Evolutionary conservation across 2,329 filamentous ascomycete species (phyloP), one percentile per base, ranked within the genome.

Genomic region (Akanthomyces lecanii): DNA sequence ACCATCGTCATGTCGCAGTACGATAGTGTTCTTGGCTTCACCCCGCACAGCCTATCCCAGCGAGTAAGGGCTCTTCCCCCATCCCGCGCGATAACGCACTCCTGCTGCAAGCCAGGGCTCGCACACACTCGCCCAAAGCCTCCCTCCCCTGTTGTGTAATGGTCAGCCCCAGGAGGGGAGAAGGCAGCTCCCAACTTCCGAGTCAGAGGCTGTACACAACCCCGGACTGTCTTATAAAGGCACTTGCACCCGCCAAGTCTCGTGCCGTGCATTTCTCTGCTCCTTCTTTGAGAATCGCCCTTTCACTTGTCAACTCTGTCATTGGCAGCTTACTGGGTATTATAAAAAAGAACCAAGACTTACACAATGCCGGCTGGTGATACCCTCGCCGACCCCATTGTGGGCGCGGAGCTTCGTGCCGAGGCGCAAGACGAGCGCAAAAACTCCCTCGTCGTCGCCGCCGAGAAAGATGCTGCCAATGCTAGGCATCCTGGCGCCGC

Each of bases 341-440:
- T 36, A 2, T 7, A 11, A 10, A 36, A 36, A 36, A 36, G 33
- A 36, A 30, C 1, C 33, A 36, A 36, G 33, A n/a, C 61, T 18
- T 36, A 42, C n/a, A 48, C 30, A 36, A 62, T 62, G 61, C 44
- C 61, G 12, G 45, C 61, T 40, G 63, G 64, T 47, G 67, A 70
- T 25, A 61, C 56, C 42, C 60, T 66, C 16, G 75, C 75, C 66
- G 71, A 74, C 67, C 67, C 71, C 36, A 72, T 71, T 30, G 50
- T 55, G 44, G 63, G 62, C 42, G 65, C 64, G 28, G 57, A 64
- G 45, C 57, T 53, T 30, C 63, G 61, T 14, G 62, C 63, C 40
- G 63, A 63, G 3, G 63, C 62, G 30, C 52, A 66, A 8, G 65
- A 67, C 11, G 67, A 69, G 62, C 62, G 52, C 42, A 62, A 52